A percentile compares a stretch with the other conserved stretches of the same genome.
These are phyloP conservation scores for Cordyceps tenuipes DNA, from an alignment of 2,329 filamentous ascomycete genomes.

Conservation along the genomic window DNA sequence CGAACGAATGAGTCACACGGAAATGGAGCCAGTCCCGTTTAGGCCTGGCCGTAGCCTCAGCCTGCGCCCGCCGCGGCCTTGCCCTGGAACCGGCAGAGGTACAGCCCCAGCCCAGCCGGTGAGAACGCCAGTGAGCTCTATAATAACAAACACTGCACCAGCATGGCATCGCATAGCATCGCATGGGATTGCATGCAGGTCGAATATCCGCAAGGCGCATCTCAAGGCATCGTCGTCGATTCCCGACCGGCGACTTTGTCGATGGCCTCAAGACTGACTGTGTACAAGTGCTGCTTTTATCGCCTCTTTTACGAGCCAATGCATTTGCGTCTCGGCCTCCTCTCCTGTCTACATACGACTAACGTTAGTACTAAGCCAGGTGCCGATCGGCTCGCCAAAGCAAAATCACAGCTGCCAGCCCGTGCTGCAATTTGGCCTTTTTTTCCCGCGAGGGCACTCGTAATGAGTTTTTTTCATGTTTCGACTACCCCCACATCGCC, in stretches of 20 bases:
- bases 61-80: not conserved
- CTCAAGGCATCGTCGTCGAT: not conserved
- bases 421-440: not conserved
- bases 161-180: not conserved
- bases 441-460: not conserved
- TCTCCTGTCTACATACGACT: too few relatives aligned
- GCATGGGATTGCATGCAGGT: not conserved
- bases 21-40: not conserved
- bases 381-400: constrained; percentile 1
- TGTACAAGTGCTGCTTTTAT: constrained; percentile 2
- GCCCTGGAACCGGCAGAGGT: not conserved
- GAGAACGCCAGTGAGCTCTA: too few relatives aligned
- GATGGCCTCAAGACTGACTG: not conserved
- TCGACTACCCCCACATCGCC: constrained; percentile 1
- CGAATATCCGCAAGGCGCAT: not conserved
- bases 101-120: not conserved
- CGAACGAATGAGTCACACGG: constrained; percentile 10
- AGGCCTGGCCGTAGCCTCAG: constrained; percentile 9
- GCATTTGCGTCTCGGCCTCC: not conserved
- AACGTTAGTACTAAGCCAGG: not conserved
- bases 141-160: too few relatives aligned
- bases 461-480: not conserved
- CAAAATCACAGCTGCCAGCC: not conserved
- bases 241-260: not conserved
- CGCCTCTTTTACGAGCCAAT: not conserved